Evolutionary conservation across 495 filamentous ascomycete genomes (phyloP), one percentile per base, ranked within the genome.

Genomic region (Aspergillus hancockii): DNA sequence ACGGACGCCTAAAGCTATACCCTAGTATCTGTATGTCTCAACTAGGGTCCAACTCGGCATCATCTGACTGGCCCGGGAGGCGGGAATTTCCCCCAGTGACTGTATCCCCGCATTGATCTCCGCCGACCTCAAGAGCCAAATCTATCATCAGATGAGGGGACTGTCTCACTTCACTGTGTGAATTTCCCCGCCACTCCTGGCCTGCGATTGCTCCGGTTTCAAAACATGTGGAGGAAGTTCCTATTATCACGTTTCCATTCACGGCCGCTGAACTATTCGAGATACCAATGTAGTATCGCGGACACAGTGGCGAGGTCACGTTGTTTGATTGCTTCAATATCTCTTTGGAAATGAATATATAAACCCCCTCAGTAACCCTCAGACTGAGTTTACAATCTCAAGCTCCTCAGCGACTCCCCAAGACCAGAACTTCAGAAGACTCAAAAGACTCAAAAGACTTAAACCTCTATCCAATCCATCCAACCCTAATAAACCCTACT

Each of bases 181-280:
- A 9, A n/a, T 13, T 21, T 31, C 49, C 49, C 34, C 34, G 49
- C 40, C 19, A 36, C 38, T 12, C 25, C 52, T 21, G 8, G 8
- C 10, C 41, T 49, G 30, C 54, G 7, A 55, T 55, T 55, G 54
- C 23, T 28, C 38, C n/a, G 54, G 54, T 55, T 55, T 55, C 54
- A 46, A 16, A 28, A 19, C 4, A 41, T n/a, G 52, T 55, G 36
- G 30, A 30, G 22, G n/a, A 19, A n/a, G 16, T 6, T 14, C 14
- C 14, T n/a, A 3, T 13, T 12, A 46, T 55, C 54, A 30, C 22
- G 13, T 32, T 55, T 22, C 54, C 21, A 55, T 55, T 55, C 54
- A 25, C 40, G 41, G 54, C 12, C 13, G 18, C 40, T 14, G 30
- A 30, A 8, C 13, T 41, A 31, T 41, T 23, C 25, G 54, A 46